Base-by-base conservation (phyloP, 2,329 filamentous ascomycete genomes). In the Ophiostoma novo-ulmi region DNA sequence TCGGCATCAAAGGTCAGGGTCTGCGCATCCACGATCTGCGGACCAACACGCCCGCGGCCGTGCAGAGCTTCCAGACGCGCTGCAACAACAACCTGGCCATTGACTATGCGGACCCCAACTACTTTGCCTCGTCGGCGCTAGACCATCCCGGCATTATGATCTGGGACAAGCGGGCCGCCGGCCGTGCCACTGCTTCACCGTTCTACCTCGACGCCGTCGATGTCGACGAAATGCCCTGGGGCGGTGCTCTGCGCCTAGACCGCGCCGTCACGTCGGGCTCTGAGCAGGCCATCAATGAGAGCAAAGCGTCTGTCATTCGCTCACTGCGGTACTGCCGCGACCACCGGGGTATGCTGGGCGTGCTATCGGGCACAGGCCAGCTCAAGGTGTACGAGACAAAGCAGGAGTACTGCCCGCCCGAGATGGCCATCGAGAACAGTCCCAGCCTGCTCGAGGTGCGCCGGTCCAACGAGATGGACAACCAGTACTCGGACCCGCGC, bases 101-200 rank as follows among this genome's bases (percentile, higher is more conserved):
- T 72, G 91, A 95, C 80, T 91, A 91, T 72, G 83, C 88, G 31
- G 91, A 96, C 75, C 88, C 90, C 74, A 93, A 95, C 75, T 94
- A 93, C 78, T 94, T 95, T 80, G 89, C 92, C 1, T 94, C 92
- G 0, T 92, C 91, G 17, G 89, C 90, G 2, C 81, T 92, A 14
- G 91, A 92, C 71, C 89, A 92, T 68, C 89, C 91, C 0, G 88
- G 88, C 8, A 84, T 94, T 69, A 89, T 90, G 78, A 84, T 94
- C 41, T 94, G 91, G 91, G 91, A 94, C 77, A 87, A 89, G 36
- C 88, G 91, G 63, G 85, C 85, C n/a, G 84, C 82, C 14, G 82
- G 81, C 26, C 83, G 85, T 13, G 79, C 83, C 0, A 78, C 84
- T 13, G 84, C 85, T 10, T 88, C 86, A 13, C 79, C 82, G 14